Base-by-base conservation (phyloP, 345 rosid species). In the Ceriops tagal region DNA sequence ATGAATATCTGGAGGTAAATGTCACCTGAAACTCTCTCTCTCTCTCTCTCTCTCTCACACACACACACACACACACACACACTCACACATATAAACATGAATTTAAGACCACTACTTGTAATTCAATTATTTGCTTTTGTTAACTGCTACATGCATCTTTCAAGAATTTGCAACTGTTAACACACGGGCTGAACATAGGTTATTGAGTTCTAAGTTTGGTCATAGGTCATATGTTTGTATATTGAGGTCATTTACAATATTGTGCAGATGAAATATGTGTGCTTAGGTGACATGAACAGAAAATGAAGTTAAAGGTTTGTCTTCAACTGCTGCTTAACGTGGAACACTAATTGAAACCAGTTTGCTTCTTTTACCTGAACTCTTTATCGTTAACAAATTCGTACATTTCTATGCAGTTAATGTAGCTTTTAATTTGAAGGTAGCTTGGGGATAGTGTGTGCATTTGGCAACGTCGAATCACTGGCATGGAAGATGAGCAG, bases 221-320 rank as follows among this genome's bases (percentile, higher is more conserved):
- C 49, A 5, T 28, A 19, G 39, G 30, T 18, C 53, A 20, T 60
- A 16, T 58, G 15, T 19, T 60, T 69, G 13, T 58, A 21, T 1
- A 26, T 21, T 61, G 30, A 43, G 18, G 15, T 43, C 49, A 13
- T 63, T 37, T 64, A 74, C 61, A 27, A 56, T 53, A 26, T 19
- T 61, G 55, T 68, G 77, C 96, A 91, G 97, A 60, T 85, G 64
- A 92, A 89, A 71, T 88, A 92, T 68, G 74, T 95, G 47, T 92
- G 97, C 88, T 61, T 92, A 69, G 99, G 96, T 53, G 89, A 88
- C 72, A 88, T 93, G 97, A 90, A 81, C 78, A 79, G 87, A 72
- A 79, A 78, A 31, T 86, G 83, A 84, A 53, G 65, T 55, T 75
- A 69, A 56, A 73, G 79, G 71, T 64, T 22, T n/a, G 61, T 68